phyloP scores from a whole-genome alignment of 1,139 yeast species.

The Casaregolazyma lundiana region DNA sequence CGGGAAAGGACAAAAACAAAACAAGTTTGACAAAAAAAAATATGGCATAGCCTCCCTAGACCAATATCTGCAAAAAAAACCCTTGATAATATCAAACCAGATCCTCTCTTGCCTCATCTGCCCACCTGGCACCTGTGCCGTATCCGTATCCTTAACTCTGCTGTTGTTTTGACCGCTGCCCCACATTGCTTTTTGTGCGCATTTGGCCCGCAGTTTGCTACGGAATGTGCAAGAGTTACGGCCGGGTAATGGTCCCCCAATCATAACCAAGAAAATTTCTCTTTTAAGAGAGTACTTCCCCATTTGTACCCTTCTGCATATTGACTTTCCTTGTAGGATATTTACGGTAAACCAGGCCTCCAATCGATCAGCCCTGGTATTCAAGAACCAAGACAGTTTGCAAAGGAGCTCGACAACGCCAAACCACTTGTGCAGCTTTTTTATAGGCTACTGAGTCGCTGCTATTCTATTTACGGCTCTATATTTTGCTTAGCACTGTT shows the following conservation, averaged over 20 bases:
- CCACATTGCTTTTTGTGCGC: background rate
- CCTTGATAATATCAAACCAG: too few species aligned
- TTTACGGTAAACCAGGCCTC: background rate
- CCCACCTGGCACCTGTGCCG: too few species aligned
- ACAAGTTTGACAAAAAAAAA: too few species aligned
- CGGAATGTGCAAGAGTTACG: constrained; percentile 1
- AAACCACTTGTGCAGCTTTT: background rate
- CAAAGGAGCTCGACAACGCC: too few species aligned
- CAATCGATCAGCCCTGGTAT: constrained; percentile 1
- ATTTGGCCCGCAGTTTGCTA: background rate
- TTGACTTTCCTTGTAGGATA: constrained; percentile 13
- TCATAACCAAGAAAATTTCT: constrained; percentile 11
- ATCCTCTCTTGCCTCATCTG: too few species aligned
- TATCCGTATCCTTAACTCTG: too few species aligned
- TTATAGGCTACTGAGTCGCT: background rate
- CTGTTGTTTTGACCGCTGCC: background rate
- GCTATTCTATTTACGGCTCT: too few species aligned
- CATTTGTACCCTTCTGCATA: constrained; percentile 12
- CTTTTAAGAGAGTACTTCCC: constrained; percentile 12
- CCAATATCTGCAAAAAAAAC: too few species aligned
- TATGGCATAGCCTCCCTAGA: too few species aligned
- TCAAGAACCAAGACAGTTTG: background rate
- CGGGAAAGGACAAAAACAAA: too few species aligned
- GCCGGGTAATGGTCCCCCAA: constrained; percentile 8
- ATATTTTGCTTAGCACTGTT: too few species aligned